A percentile compares a stretch with the other conserved stretches of the same genome.
Evolutionary conservation across 345 rosid species (phyloP).

Genomic region (Carallia pectinifolia): DNA sequence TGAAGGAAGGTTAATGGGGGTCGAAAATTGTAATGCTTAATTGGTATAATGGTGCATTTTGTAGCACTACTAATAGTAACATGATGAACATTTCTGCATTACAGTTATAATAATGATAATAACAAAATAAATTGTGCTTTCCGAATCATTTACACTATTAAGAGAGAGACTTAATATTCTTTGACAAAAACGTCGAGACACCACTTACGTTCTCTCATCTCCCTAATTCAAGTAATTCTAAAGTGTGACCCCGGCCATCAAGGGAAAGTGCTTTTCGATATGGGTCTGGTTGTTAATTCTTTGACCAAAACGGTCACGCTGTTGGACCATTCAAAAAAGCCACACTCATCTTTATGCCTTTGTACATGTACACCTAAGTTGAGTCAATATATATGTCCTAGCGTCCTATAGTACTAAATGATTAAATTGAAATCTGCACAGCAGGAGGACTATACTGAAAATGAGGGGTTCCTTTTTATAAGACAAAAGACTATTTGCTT

Average conservation of each 20-base stretch:
- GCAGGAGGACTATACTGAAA: too few species aligned
- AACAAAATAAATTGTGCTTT: not conserved
- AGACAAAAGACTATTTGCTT: constrained; percentile 1
- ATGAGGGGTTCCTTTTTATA: not conserved
- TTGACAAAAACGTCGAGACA: too few species aligned
- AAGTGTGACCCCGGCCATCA: constrained; percentile 36
- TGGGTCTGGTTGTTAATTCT: not conserved
- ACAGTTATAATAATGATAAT: constrained; percentile 13
- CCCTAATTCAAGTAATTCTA: constrained; percentile 1
- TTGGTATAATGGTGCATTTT: constrained; percentile 9
- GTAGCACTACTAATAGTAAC: constrained; percentile 2
- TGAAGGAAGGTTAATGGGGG: not conserved
- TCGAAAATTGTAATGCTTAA: too few species aligned
- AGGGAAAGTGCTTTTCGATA: constrained; percentile 16
- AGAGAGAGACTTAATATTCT: too few species aligned
- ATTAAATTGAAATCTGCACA: not conserved
- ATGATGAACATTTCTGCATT: constrained; percentile 9
- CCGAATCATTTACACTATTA: too few species aligned
- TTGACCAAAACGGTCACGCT: not conserved
- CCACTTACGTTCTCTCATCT: too few species aligned
- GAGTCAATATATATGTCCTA: too few species aligned
- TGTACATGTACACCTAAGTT: not conserved
- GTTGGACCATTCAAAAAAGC: constrained; percentile 18
- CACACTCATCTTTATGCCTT: not conserved
- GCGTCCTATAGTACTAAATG: too few species aligned